Evolutionary conservation across 192 early-diverging fungal species (phyloP), one percentile per base, ranked within the genome.

Genomic region (Coemansia sp.): DNA sequence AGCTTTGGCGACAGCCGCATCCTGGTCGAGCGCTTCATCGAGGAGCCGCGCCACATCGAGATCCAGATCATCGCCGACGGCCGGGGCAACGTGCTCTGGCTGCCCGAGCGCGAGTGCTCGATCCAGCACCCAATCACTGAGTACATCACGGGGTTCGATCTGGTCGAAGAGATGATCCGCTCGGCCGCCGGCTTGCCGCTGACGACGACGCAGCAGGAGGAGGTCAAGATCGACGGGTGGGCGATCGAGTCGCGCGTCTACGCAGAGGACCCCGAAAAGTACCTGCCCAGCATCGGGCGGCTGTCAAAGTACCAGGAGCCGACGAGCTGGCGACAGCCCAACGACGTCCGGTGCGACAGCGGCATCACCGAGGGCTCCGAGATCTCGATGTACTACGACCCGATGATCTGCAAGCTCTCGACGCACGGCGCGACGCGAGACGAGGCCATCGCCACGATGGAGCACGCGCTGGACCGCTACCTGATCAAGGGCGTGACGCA

Each of bases 131-230:
- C 87, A 22, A 84, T 90, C 46, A 90, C 87, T 4, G 88, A 90
- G 60, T 81, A 80, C 24, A 82, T 85, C 25, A 93, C 93, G 0
- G 90, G 89, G 2, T 42, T 95, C 25, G 94, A 97, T 64, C 75
- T 97, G 9, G 94, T 97, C 40, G 92, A 97, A 68, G 87, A 89
- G 52, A 97, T 97, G 94, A 90, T 97, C 55, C 86, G 88, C 44
- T 84, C 90, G 41, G 94, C 94, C 14, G 90, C 91, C 0, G 81
- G 81, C 10, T 83, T 92, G 51, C 73, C 78, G 46, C 75, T 97
- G 27, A 43, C 60, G 9, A 71, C 92, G 25, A 79, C 67, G 11
- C 7, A n/a, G 15, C 94, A 97, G 69, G 53, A 67, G 3, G 90
- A 93, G 34, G 78, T 94, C 27, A 72, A 79, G 34, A 83, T 87